Evolutionary conservation across 2,329 filamentous ascomycete species (phyloP), one percentile per base, ranked within the genome.

Genomic region (Penicillium janthinellum): DNA sequence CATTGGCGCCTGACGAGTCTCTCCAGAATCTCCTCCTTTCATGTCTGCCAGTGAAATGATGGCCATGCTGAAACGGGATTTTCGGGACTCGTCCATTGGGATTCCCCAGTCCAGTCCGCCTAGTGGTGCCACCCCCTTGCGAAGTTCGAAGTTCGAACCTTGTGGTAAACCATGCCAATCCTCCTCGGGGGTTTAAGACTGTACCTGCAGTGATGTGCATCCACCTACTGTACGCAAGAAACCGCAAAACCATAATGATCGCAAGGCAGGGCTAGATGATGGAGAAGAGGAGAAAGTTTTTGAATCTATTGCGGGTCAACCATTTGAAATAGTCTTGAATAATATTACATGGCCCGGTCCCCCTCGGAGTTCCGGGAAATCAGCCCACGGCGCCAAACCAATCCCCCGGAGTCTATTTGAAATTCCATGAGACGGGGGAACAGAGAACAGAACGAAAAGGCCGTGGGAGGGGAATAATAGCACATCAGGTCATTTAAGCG

Each of bases 261-360:
- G 2, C 15, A 28, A 22, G 17, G 7, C 17, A 31, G 10, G 52
- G 2, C 2, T 45, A 45, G 12, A 11, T 20, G 31, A 20, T 11
- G 38, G 14, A 54, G 61, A 65, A 64, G 63, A 70, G 62, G 57
- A 61, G 59, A 66, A 64, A 28, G 38, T 22, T 47, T 62, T 61
- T 62, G 67, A 61, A 65, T 74, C 73, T 74, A 74, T 74, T 72
- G 71, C 66, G 65, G 68, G 61, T 72, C 64, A 72, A 71, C 64
- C 64, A 70, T 66, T 65, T 64, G 63, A 37, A 37, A 42, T 69
- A 69, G 65, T 64, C 67, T 67, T 56, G 57, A 58, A 73, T 77
- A 75, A 73, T 73, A 72, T 70, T 77, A 77, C 75, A 77, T 66
- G 72, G 66, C 71, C 71, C 49, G 22, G 63, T 63, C 68, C 70